Evolutionary conservation across 768 basidiomycete species (phyloP), one percentile per base, ranked within the genome.

Genomic region (Stropharia rugosoannulata): DNA sequence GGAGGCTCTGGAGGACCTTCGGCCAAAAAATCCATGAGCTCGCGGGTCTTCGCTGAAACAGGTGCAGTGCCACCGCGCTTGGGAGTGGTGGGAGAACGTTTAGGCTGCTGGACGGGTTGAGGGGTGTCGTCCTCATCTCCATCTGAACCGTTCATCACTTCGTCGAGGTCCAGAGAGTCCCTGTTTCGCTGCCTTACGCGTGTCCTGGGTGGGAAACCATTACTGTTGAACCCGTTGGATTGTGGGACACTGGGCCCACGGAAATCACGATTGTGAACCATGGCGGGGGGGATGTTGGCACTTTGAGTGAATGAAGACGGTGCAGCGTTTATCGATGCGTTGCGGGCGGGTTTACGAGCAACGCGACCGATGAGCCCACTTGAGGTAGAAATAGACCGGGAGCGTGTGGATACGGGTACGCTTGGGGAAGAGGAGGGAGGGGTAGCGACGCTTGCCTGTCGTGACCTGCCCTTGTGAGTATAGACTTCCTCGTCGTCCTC

Each of bases 81-180:
- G 29, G 62, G 56, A 53, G 61, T 59, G 63, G 60, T 32, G 57
- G 59, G 67, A 60, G 59, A 51, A 19, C 58, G 61, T 22, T 63
- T 55, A 8, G 64, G 62, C 51, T 64, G 65, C 39, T 49, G 40
- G 39, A 60, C 59, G 9, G 65, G 45, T 13, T 59, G 41, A 2
- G 61, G 39, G 18, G 67, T 56, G 29, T 56, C 43, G 18, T 64
- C 64, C 36, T 75, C 75, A 18, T 89, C 88, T 19, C 83, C 83
- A 58, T 87, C 89, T 6, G 83, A 87, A 19, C 78, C 83, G 39
- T 76, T 82, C 85, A 90, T 85, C 19, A 90, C 67, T 55, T 89
- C 88, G 64, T 93, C 90, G 58, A 91, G 63, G 67, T 91, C 86
- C 57, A 90, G 60, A 2, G 87, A 88, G 65, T 90, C 90, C 36